These are phyloP conservation scores for Tylopilus orsonianus DNA, from an alignment of 1,284 basidiomycete genomes.

Conservation along the genomic window DNA sequence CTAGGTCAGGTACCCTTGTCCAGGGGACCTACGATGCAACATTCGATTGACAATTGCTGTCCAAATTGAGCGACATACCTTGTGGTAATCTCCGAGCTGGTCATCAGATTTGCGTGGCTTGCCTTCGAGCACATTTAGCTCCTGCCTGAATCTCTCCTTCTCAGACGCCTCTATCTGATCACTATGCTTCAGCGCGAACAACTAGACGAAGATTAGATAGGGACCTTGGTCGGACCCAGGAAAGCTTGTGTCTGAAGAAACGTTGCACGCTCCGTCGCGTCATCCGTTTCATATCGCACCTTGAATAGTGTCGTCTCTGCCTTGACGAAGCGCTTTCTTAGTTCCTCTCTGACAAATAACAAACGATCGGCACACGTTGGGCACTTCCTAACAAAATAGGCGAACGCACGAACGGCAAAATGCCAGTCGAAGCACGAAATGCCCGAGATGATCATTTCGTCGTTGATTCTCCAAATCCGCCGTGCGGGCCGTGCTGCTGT, in stretches of 20 bases:
- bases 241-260: constrained; percentile 64
- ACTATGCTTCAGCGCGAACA: constrained; percentile 6
- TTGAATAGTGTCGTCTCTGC: constrained; percentile 87
- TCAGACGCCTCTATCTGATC: constrained; percentile 62
- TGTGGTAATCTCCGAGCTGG: constrained; percentile 53
- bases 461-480: constrained; percentile 66
- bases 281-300: constrained; percentile 79
- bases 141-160: constrained; percentile 47
- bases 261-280: constrained; percentile 55
- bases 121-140: constrained; percentile 48
- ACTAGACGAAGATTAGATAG: constrained; percentile 18
- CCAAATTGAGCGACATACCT: constrained; percentile 43
- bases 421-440: constrained; percentile 93
- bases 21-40: constrained; percentile 56
- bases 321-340: constrained; percentile 87
- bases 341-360: constrained; percentile 70
- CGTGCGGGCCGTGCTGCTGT: constrained; percentile 54
- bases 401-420: constrained; percentile 91
- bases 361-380: background rate
- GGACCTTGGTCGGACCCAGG: constrained; percentile 76
- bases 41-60: background rate
- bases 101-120: background rate
- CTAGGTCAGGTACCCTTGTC: constrained; percentile 92
- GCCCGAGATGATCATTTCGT: constrained; percentile 86
- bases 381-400: background rate